Base-by-base conservation (phyloP, 176 grass and related monocot genomes). In the Echinochloa phyllopogon region DNA sequence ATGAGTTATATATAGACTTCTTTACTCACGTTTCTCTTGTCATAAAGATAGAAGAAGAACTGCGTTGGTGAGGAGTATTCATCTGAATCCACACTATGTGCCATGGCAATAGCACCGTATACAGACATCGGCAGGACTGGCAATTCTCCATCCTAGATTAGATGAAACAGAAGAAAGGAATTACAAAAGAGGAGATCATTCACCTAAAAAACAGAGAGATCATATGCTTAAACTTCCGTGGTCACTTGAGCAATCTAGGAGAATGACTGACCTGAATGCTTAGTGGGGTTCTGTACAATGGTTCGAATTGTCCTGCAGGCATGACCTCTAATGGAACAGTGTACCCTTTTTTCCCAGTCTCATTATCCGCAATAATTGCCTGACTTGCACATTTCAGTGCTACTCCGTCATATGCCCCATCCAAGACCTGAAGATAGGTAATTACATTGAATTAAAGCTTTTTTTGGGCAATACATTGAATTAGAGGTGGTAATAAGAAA, bases 1-100 rank as follows among this genome's bases (percentile, higher is more conserved):
- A 11, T 67, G 55, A 16, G 4, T 72, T 58, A 0, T 69, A 38
- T 61, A 0, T 69, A 38, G 6, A 17, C 14, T 18, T 83, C 38
- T 53, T 74, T 69, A 92, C 95, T 92, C 41, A 98, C 96, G 51
- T 94, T 95, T 93, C 96, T 95, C 79, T 98, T 98, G 76, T 98
- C 96, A 90, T 98, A 98, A 25, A 98, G 93, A 88, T 95, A 98
- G 80, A 98, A 95, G 66, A 98, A 98, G 80, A 98, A 95, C 63
- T 98, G 96, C 12, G 76, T 93, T 69, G 91, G 93, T 78, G 93
- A 95, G 9, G 93, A 95, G 52, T 95, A 92, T 72, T 98, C 93
- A 76, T 95, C 93, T 56, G 93, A 98, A 84, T 95, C 93, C 6
- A 82, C 74, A 72, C 86, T 98, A 72, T 98, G 96, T 4, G 91